Evolutionary conservation across 331 rosid species (phyloP).

Genomic region (Prunus yedoensis): DNA sequence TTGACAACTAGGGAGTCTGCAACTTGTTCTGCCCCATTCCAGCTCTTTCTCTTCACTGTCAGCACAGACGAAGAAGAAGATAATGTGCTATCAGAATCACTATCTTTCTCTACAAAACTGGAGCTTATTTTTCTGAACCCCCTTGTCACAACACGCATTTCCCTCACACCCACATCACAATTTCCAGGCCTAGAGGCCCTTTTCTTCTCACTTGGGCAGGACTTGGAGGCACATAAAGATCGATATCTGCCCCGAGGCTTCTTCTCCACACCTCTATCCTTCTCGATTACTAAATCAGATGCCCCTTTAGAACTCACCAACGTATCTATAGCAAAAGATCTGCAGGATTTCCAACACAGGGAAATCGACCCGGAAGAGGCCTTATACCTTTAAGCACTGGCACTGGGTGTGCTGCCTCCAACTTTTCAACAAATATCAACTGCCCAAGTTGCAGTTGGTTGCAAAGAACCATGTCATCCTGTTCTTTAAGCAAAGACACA

Average conservation of each 20-base stretch:
- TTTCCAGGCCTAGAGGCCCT: background rate
- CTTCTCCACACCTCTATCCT: background rate
- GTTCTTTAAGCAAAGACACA: conserved; percentile 37
- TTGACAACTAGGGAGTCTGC: conserved; percentile 12
- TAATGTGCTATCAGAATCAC: conserved; percentile 20
- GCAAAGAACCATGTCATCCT: conserved; percentile 35
- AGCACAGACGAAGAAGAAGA: conserved; percentile 12
- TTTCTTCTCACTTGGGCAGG: conserved; percentile 3
- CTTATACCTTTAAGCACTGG: conserved; percentile 33
- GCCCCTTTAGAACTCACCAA: background rate
- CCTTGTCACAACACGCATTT: conserved; percentile 10
- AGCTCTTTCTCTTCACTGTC: conserved; percentile 33
- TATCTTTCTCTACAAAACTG: conserved; percentile 8
- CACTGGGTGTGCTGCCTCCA: conserved; percentile 28
- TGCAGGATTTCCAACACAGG: conserved; percentile 30
- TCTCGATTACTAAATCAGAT: conserved; percentile 12
- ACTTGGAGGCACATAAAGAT: conserved; percentile 17
- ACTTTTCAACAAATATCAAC: conserved; percentile 25
- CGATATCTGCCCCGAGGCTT: conserved; percentile 8
- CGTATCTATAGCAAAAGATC: no score
- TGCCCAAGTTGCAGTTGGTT: conserved; percentile 35
- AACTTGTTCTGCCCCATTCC: conserved; percentile 21
- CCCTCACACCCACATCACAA: background rate
- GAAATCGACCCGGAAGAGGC: conserved; percentile 20
- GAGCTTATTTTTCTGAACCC: background rate